A percentile compares a stretch with the other conserved stretches of the same genome.
Conservation (phyloP, 2,329 filamentous ascomycete species). For the Fusarium heterosporum region DNA sequence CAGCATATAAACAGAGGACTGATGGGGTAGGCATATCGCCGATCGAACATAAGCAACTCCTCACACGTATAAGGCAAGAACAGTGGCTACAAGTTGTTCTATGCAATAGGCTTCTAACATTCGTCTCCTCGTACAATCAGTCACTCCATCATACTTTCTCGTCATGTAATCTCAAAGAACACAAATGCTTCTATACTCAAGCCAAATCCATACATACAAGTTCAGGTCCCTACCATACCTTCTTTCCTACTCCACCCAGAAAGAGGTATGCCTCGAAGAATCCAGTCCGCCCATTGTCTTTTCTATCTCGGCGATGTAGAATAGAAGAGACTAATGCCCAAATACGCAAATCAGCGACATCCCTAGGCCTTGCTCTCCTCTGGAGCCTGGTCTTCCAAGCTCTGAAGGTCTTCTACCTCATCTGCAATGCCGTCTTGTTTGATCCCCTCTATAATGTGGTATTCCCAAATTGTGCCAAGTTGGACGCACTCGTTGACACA, state of each 20-base stretch:
- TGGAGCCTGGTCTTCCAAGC: neutral
- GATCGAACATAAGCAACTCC: neutral
- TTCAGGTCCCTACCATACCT: neutral
- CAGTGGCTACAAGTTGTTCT: neutral
- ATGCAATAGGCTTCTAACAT: neutral
- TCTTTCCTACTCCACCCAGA: neutral
- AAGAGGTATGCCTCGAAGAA: neutral
- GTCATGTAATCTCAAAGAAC: neutral
- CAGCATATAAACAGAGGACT: too few relatives aligned
- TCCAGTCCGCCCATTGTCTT: neutral
- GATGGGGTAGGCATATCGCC: too few relatives aligned
- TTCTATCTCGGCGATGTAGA: neutral
- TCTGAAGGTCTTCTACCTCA: constrained; percentile 4
- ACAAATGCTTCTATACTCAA: neutral
- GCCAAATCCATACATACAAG: constrained; percentile 1
- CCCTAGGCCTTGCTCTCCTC: neutral
- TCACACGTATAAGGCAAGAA: fast-evolving
- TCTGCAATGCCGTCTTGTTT: constrained; percentile 53
- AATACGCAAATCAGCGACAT: constrained; percentile 10
- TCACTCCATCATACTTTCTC: neutral
- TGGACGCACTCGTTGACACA: constrained; percentile 67
- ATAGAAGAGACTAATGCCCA: neutral
- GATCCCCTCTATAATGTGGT: constrained; percentile 66
- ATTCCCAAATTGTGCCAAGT: constrained; percentile 69
- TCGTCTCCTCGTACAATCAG: neutral